These are phyloP conservation scores for Diaporthe destruens DNA, from an alignment of 2,329 filamentous ascomycete species.

Conservation along the genomic window DNA sequence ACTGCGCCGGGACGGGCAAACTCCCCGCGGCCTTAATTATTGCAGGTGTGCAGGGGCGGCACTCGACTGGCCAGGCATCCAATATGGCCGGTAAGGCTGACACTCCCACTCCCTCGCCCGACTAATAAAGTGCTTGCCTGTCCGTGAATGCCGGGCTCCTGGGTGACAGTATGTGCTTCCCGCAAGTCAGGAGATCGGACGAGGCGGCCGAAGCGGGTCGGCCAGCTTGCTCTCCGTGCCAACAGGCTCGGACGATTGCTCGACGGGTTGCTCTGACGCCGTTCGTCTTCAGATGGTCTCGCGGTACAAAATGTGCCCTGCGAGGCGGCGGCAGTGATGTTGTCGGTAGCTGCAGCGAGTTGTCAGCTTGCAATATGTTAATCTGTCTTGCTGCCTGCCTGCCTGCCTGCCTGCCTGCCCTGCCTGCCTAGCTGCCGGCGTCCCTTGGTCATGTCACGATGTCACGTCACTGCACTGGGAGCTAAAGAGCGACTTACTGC, in stretches of 20 bases:
- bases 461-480: constrained; percentile 9
- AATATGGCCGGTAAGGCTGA: constrained; percentile 28
- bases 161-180: constrained; percentile 4
- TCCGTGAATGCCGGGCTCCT: constrained; percentile 10
- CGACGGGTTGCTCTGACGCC: background rate
- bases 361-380: background rate
- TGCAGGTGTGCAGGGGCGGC: constrained; percentile 8
- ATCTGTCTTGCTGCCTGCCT: background rate
- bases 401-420: background rate
- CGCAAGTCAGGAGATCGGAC: constrained; percentile 22
- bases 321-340: background rate
- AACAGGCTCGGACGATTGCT: background rate
- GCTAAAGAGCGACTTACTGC: constrained; percentile 15
- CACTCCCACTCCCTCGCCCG: background rate
- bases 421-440: background rate
- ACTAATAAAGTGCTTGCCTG: constrained; percentile 15
- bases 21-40: constrained; percentile 21
- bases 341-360: background rate
- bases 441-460: too few species aligned
- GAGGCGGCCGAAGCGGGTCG: constrained; percentile 1
- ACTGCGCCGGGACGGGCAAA: constrained; percentile 29
- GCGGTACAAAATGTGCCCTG: constrained; percentile 9
- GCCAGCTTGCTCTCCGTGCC: background rate
- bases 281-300: constrained; percentile 1
- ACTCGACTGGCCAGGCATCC: constrained; percentile 3